A percentile compares a stretch with the other conserved stretches of the same genome.
Evolutionary conservation across 768 basidiomycete species (phyloP).

Genomic region (Fomitopsis pulvina): DNA sequence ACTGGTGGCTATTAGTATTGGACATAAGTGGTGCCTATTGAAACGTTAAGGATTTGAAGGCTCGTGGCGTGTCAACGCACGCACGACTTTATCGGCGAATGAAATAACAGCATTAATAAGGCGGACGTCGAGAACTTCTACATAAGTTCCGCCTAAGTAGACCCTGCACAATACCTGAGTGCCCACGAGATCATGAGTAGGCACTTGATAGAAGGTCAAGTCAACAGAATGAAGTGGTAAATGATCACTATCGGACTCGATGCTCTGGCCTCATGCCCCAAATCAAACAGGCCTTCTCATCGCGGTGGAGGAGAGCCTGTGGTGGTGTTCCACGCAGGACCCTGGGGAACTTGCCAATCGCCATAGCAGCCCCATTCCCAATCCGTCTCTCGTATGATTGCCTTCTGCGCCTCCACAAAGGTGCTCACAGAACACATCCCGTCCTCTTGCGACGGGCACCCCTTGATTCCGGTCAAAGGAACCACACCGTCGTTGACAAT

Average conservation of each 20-base stretch:
- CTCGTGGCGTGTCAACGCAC: too few species aligned
- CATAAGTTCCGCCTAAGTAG: too few species aligned
- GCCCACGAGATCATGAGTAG: too few species aligned
- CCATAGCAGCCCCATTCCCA: constrained; percentile 74
- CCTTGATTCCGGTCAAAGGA: constrained; percentile 70
- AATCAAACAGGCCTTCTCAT: not conserved
- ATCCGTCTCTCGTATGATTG: constrained; percentile 58
- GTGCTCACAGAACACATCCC: constrained; percentile 72
- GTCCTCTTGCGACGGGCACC: constrained; percentile 64
- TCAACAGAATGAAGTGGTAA: not conserved
- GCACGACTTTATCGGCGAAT: too few species aligned
- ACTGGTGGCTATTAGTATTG: too few species aligned
- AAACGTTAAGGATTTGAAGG: too few species aligned
- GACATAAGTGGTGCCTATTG: too few species aligned
- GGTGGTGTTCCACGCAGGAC: constrained; percentile 64
- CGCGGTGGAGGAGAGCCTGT: constrained; percentile 34
- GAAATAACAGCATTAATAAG: too few species aligned
- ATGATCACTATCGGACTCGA: not conserved
- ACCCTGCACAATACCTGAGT: too few species aligned
- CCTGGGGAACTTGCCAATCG: constrained; percentile 66
- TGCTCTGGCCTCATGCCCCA: not conserved
- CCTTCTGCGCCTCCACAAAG: constrained; percentile 66
- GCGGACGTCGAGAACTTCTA: too few species aligned
- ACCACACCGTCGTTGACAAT: constrained; percentile 86
- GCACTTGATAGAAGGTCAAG: too few species aligned